phyloP scores from a whole-genome alignment of 2,329 filamentous ascomycete genomes.

The Apiospora rasikravindrae region DNA sequence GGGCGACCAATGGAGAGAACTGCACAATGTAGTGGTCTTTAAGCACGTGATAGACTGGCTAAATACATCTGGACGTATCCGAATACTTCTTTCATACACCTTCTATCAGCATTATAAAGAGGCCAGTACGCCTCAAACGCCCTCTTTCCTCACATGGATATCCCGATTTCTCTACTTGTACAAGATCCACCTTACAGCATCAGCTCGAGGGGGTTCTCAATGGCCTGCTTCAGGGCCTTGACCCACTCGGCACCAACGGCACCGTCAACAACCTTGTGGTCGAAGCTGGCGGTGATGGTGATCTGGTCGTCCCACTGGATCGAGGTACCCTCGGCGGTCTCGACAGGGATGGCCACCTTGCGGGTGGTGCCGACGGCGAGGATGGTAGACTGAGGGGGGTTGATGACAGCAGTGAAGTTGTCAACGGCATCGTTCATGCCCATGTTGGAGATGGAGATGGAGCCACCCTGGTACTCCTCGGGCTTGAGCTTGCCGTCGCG shows the following conservation, averaged over 20 bases:
- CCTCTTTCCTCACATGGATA: constrained; percentile 4
- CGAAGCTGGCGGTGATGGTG: constrained; percentile 91
- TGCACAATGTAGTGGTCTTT: constrained; percentile 8
- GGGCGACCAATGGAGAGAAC: not conserved
- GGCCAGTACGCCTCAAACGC: constrained; percentile 20
- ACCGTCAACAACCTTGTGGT: constrained; percentile 98
- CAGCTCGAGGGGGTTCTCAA: constrained; percentile 96
- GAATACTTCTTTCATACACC: constrained; percentile 19
- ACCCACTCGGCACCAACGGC: constrained; percentile 97
- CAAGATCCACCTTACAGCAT: constrained; percentile 68
- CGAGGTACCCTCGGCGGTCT: constrained; percentile 80
- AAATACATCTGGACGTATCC: constrained; percentile 8
- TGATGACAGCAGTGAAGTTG: constrained; percentile 98
- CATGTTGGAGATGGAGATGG: constrained; percentile 99
- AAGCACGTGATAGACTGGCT: constrained; percentile 12
- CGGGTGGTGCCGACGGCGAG: constrained; percentile 92
- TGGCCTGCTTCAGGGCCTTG: constrained; percentile 92
- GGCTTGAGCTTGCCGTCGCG: constrained; percentile 98
- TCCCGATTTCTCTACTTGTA: not conserved
- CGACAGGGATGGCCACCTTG: constrained; percentile 89
- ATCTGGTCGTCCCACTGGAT: constrained; percentile 98
- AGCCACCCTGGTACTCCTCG: constrained; percentile 98
- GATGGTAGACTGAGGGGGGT: constrained; percentile 96
- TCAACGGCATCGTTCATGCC: constrained; percentile 98
- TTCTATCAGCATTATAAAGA: constrained; percentile 6